Evolutionary conservation across 257 asterid genomes (phyloP).

Genomic region (Lycium ferocissimum): DNA sequence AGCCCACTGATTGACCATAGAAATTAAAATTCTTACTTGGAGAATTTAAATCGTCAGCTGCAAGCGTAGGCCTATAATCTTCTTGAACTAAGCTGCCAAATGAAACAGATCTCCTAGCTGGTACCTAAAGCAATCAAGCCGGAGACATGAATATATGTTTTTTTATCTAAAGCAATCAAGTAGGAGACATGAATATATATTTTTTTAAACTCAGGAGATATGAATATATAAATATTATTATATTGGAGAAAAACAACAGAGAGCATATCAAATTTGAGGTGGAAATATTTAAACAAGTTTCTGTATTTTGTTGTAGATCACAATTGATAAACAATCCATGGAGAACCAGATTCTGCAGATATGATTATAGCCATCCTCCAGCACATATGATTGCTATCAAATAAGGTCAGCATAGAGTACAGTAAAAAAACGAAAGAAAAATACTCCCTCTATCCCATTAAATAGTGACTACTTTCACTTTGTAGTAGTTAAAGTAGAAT

Average conservation of each 20-base stretch:
- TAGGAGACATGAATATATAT: constrained; percentile 15
- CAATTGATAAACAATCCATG: constrained; percentile 23
- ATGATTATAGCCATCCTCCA: background rate
- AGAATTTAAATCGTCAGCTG: constrained; percentile 44
- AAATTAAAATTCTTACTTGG: constrained; percentile 56
- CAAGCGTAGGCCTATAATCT: constrained; percentile 42
- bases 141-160: constrained; percentile 13
- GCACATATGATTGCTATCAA: background rate
- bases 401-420: background rate
- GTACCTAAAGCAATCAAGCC: constrained; percentile 49
- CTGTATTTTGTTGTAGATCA: background rate
- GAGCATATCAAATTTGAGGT: constrained; percentile 7
- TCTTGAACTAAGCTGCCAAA: constrained; percentile 33
- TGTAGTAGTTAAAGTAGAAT: background rate
- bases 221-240: background rate
- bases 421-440: background rate
- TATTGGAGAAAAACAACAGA: background rate
- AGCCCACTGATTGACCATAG: constrained; percentile 1
- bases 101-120: constrained; percentile 39
- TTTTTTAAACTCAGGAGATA: background rate
- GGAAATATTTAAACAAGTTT: background rate
- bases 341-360: background rate
- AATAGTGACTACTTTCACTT: background rate
- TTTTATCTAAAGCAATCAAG: constrained; percentile 40
- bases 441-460: background rate